Base-by-base conservation (phyloP, 805 yeast genomes). In the Pichia manshurica region DNA sequence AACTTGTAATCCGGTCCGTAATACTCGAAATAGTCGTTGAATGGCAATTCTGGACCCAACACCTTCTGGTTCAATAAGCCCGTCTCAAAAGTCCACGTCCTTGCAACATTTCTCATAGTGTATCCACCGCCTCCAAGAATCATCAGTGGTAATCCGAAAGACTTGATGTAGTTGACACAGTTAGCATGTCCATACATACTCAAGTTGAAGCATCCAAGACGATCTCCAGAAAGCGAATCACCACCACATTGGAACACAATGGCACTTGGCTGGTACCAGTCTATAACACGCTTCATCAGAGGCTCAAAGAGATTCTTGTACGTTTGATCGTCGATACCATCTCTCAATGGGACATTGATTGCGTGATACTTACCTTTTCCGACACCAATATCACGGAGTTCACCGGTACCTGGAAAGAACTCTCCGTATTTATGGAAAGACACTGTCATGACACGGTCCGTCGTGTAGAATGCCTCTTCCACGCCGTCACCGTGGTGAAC, bases 241-340 rank as follows among this genome's bases (percentile, higher is more conserved):
- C 97, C 99, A 42, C 99, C 99, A 71, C 97, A 89, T 68, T 93
- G 99, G 54, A 90, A 78, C n/a, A 93, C 96, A 52, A 93, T 84
- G 0, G 96, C 97, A 8, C 95, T 81, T 1, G 99, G 99, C 66
- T 87, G 96, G 68, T 85, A 93, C 85, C 87, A 82, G 55, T 82
- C 87, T 72, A 82, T 77, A 53, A 82, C 77, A 49, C 82, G 79
- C 39, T 81, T 75, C 53, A 95, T 85, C 37, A 89, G 77, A 3
- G 97, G 98, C 64, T 89, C 96, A 57, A 95, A 82, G 42, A 93
- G 78, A 16, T 93, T 81, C 68, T 82, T 86, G 64, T 82, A 84
- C 21, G 87, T 79, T 33, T 79, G 87, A 66, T 93, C 99, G 63
- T 93, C 98, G 46, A 93, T 91, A 39, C 99, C 96, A 61, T 89